Base-by-base conservation (phyloP, 2,329 filamentous ascomycete genomes). In the Thermomyces lanuginosus region DNA sequence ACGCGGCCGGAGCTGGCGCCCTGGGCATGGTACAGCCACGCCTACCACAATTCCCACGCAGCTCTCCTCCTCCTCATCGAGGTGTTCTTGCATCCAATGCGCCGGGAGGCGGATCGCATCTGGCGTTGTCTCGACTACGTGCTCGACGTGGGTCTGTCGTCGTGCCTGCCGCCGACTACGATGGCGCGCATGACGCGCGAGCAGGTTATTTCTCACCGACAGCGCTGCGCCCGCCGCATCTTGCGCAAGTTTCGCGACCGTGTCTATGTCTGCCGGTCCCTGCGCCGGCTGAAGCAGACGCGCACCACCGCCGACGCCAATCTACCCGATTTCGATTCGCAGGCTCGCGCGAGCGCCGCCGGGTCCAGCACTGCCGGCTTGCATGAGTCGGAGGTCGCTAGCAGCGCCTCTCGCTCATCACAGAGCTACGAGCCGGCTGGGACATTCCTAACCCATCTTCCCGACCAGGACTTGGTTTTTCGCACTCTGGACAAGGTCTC, bases 71-170 rank as follows among this genome's bases (percentile, higher is more conserved):
- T 84, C 12, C 60, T 79, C 5, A 65, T 69, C 12, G 76, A 83
- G 43, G 53, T 80, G 3, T 76, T 71, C 43, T 63, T 64, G 24
- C 60, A 63, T 21, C 66, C 70, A 0, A 53, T 63, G 28, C 58
- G 64, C 24, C 60, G 60, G 26, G 63, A 76, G 33, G 69, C 70
- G 2, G 62, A 66, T 13, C 64, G 76, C 6, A 76, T 81, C 31
- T 81, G 77, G 76, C 54, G 58, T 17, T 76, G 72, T 39, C 55
- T 81, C 14, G 75, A 83, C 43, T 82, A 72, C 43, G 70, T 78
- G 13, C 83, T 80, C 44, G 65, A 70, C 26, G 25, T 31, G 8
- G 27, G 32, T 54, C 73, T 15, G 63, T 75, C 16, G 44, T 59
- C 4, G 47, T n/a, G n/a, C n/a, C 58, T 17, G 46, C 67, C 21